Conservation (phyloP, 345 rosid genomes). For the Tarenaya hassleriana region DNA sequence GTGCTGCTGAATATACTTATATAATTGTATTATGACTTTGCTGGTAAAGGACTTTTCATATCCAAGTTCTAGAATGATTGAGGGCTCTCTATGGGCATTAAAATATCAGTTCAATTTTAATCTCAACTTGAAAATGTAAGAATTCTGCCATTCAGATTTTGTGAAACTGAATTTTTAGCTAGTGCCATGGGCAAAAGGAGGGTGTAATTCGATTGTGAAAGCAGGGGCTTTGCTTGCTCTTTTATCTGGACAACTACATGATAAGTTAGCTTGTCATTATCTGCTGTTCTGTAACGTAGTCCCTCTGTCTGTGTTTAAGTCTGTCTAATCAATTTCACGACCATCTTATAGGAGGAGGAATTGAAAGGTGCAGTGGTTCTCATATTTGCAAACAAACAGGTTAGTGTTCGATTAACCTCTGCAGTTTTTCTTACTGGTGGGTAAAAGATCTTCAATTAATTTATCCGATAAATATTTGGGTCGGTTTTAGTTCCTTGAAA, state of each 20-base stretch:
- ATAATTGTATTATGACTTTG: neutral
- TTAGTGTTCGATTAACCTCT: conserved; percentile 7
- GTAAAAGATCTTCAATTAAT: no score
- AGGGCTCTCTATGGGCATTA: neutral
- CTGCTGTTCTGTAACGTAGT: no score
- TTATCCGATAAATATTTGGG: no score
- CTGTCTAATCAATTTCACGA: conserved; percentile 1
- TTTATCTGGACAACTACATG: no score
- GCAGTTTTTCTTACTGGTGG: neutral
- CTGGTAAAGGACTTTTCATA: neutral
- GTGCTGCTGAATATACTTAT: neutral
- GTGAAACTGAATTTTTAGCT: no score
- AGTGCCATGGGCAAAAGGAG: no score
- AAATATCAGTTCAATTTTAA: conserved; percentile 1
- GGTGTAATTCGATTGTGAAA: no score
- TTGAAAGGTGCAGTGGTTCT: conserved; percentile 47
- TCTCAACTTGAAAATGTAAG: no score
- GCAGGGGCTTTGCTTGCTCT: neutral
- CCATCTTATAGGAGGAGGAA: conserved; percentile 40
- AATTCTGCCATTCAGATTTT: no score
- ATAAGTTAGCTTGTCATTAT: no score
- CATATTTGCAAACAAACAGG: conserved; percentile 60
- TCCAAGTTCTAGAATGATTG: neutral
- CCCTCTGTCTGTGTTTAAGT: neutral
- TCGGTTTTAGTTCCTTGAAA: no score